These are phyloP conservation scores for Chlorella sorokiniana DNA, from an alignment of 139 green algal genomes.

Conservation along the genomic window DNA sequence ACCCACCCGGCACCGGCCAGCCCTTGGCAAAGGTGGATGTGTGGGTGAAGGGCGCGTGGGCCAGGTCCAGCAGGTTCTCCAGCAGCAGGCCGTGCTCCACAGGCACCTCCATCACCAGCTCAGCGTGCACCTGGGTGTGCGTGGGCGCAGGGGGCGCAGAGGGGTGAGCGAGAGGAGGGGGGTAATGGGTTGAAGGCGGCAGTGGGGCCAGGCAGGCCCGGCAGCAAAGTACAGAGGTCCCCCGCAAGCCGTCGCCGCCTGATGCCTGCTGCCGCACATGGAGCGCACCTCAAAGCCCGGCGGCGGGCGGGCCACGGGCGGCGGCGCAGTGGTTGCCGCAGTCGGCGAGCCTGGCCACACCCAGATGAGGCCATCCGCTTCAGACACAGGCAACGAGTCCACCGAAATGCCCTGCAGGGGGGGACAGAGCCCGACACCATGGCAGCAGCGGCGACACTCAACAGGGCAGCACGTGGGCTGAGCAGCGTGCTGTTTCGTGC, in stretches of 20 bases:
- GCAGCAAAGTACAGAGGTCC: background rate
- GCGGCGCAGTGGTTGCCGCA: background rate
- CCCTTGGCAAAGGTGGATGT: constrained; percentile 96
- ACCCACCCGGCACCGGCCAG: constrained; percentile 71
- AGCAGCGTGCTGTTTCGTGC: too few relatives aligned
- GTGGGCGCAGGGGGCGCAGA: background rate
- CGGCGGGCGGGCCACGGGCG: background rate
- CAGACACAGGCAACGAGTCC: constrained; percentile 69
- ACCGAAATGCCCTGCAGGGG: constrained; percentile 68
- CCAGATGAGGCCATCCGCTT: constrained; percentile 95
- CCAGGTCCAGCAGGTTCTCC: constrained; percentile 98
- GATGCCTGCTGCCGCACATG: too few relatives aligned
- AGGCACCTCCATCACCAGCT: constrained; percentile 89
- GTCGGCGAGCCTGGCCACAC: constrained; percentile 80
- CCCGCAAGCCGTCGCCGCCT: too few relatives aligned
- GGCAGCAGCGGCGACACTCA: background rate
- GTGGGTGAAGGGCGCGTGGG: constrained; percentile 99
- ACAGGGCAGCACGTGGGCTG: background rate
- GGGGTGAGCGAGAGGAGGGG: background rate
- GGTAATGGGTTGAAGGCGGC: background rate
- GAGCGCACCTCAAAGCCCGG: constrained; percentile 22
- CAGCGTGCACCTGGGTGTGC: constrained; percentile 67
- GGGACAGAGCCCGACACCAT: background rate
- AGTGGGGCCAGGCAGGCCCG: background rate
- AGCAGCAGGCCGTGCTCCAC: constrained; percentile 98